These are phyloP conservation scores for Rosa multiflora DNA, from an alignment of 306 rosid species.

Conservation along the genomic window DNA sequence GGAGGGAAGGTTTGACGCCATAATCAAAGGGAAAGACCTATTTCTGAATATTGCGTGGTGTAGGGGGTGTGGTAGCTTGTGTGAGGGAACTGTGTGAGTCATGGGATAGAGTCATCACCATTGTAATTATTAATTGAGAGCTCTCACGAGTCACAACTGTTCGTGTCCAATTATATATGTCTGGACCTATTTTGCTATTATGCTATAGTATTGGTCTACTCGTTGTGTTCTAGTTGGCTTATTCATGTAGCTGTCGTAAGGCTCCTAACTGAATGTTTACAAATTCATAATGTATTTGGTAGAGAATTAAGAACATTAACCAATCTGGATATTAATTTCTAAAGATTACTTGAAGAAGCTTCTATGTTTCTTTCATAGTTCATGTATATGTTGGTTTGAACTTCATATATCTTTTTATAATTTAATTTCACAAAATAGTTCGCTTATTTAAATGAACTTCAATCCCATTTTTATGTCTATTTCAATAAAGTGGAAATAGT, in stretches of 20 bases:
- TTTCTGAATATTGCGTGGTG: constrained; percentile 18
- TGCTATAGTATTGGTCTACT: constrained; percentile 3
- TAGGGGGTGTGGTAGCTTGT: constrained; percentile 20
- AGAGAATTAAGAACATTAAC: not conserved
- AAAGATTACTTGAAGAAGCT: not conserved
- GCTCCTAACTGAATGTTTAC: constrained; percentile 7
- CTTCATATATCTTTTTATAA: not conserved
- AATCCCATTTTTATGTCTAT: too few relatives aligned
- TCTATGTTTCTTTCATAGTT: not conserved
- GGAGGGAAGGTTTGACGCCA: constrained; percentile 34
- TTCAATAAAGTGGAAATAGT: too few relatives aligned
- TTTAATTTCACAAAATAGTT: too few relatives aligned
- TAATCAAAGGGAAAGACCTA: constrained; percentile 11
- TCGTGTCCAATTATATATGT: not conserved
- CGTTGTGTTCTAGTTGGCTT: constrained; percentile 45
- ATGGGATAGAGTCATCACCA: constrained; percentile 1
- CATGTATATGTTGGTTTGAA: not conserved
- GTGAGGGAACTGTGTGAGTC: constrained; percentile 12
- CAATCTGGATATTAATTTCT: not conserved
- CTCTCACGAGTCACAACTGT: constrained; percentile 30
- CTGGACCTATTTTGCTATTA: constrained; percentile 4
- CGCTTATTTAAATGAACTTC: too few relatives aligned
- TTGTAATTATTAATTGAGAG: constrained; percentile 9
- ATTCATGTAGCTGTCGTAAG: constrained; percentile 31
- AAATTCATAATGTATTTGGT: constrained; percentile 14